Conservation (phyloP, 352 stramenopile species). For the Globisporangium sylvaticum region DNA sequence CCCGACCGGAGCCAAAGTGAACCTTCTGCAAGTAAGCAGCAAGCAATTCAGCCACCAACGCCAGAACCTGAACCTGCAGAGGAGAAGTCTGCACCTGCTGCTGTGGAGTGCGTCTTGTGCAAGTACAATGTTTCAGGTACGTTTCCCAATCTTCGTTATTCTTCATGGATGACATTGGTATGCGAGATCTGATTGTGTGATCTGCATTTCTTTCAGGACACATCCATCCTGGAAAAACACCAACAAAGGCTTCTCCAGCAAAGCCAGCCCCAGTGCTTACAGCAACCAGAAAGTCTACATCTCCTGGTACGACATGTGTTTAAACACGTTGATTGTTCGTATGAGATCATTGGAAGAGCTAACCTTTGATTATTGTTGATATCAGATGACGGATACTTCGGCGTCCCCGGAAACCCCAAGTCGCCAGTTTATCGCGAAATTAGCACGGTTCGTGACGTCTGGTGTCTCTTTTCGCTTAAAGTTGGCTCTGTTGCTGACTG, state of each 20-base stretch:
- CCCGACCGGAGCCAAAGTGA: slow-evolving; percentile 17
- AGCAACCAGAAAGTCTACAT: background rate
- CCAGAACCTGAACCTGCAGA: slow-evolving; percentile 9
- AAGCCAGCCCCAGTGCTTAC: slow-evolving; percentile 6
- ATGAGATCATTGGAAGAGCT: background rate
- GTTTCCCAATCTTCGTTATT: background rate
- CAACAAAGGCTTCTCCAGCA: slow-evolving; percentile 14
- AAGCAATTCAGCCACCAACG: background rate
- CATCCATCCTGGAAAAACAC: slow-evolving; percentile 50
- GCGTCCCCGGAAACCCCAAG: slow-evolving; percentile 37
- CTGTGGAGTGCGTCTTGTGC: slow-evolving; percentile 60
- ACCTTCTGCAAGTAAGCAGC: slow-evolving; percentile 24
- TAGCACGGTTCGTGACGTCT: slow-evolving; percentile 26
- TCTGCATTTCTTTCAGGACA: slow-evolving; percentile 32
- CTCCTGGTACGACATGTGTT: background rate
- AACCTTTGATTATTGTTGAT: slow-evolving; percentile 1
- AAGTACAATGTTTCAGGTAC: slow-evolving; percentile 76
- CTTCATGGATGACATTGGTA: background rate
- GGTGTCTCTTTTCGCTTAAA: background rate
- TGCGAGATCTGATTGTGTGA: background rate
- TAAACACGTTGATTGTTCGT: background rate
- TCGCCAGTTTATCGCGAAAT: slow-evolving; percentile 67
- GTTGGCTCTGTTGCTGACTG: background rate
- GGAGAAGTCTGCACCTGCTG: background rate
- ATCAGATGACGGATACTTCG: slow-evolving; percentile 46